Conservation (phyloP, 2,329 filamentous ascomycete genomes). For the Neonectria magnoliae region DNA sequence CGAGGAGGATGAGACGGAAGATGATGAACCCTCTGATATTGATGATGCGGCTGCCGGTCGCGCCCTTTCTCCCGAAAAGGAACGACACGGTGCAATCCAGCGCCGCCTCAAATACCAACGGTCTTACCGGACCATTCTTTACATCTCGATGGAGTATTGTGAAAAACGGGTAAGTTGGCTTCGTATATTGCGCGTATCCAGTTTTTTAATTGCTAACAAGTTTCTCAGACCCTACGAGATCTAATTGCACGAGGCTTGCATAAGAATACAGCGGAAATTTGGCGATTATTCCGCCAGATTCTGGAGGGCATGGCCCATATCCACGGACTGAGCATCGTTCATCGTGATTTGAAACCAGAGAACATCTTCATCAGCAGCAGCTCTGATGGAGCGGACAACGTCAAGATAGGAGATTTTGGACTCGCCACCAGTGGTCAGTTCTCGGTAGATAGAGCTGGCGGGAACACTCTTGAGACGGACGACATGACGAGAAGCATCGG, state of each 20-base stretch:
- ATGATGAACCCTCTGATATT: constrained; percentile 54
- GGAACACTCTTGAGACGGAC: constrained; percentile 56
- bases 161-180: constrained; percentile 77
- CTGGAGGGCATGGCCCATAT: constrained; percentile 91
- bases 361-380: constrained; percentile 87
- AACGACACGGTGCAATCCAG: constrained; percentile 42
- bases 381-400: constrained; percentile 81
- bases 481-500: constrained; percentile 78
- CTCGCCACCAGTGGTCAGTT: constrained; percentile 90
- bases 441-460: constrained; percentile 64
- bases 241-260: constrained; percentile 80
- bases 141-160: constrained; percentile 99
- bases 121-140: constrained; percentile 78
- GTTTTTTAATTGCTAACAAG: background rate
- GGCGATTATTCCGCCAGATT: constrained; percentile 91
- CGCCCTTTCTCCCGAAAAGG: constrained; percentile 45
- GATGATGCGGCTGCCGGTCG: constrained; percentile 45
- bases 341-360: constrained; percentile 95
- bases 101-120: constrained; percentile 56
- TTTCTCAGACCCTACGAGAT: constrained; percentile 78
- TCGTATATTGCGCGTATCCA: background rate
- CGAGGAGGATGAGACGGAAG: constrained; percentile 57
- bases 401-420: constrained; percentile 97
- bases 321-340: constrained; percentile 89
- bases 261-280: constrained; percentile 80